Percentiles rank a stretch among this genome's conserved stretches.
Evolutionary conservation across 23 red algal genomes (phyloP).

Genomic region (Gracilaria domingensis): DNA sequence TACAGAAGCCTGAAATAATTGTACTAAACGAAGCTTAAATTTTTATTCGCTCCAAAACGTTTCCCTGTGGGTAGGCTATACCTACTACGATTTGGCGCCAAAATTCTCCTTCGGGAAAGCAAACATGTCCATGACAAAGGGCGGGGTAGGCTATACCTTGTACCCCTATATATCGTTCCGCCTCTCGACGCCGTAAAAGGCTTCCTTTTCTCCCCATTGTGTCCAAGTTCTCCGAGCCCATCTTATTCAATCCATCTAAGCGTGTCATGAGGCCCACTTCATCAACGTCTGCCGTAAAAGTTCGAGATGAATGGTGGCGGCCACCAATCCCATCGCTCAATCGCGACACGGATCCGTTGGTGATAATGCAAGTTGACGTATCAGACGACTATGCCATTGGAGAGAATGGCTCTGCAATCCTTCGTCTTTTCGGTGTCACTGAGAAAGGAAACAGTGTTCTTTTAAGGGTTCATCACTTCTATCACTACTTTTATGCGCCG

Average conservation of each 20-base stretch:
- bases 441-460: constrained; percentile 70
- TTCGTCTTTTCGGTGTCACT: constrained; percentile 91
- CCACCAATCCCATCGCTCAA: constrained; percentile 18
- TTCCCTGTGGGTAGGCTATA: no score
- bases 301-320: constrained; percentile 43
- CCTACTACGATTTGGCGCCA: constrained; percentile 1
- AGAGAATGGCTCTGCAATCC: constrained; percentile 32
- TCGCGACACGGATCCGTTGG: constrained; percentile 33
- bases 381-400: constrained; percentile 20
- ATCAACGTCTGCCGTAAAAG: neutral
- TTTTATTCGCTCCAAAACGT: no score
- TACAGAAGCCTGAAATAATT: no score
- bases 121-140: neutral
- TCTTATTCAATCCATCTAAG: neutral
- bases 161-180: no score
- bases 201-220: no score
- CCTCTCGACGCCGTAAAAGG: no score
- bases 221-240: neutral
- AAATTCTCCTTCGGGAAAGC: neutral
- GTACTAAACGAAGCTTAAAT: no score
- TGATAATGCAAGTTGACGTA: constrained; percentile 86
- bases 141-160: no score
- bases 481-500: constrained; percentile 88
- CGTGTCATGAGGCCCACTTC: neutral
- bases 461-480: constrained; percentile 73